These are phyloP conservation scores for Botryotinia convoluta DNA, from an alignment of 2,329 filamentous ascomycete genomes.

Conservation along the genomic window DNA sequence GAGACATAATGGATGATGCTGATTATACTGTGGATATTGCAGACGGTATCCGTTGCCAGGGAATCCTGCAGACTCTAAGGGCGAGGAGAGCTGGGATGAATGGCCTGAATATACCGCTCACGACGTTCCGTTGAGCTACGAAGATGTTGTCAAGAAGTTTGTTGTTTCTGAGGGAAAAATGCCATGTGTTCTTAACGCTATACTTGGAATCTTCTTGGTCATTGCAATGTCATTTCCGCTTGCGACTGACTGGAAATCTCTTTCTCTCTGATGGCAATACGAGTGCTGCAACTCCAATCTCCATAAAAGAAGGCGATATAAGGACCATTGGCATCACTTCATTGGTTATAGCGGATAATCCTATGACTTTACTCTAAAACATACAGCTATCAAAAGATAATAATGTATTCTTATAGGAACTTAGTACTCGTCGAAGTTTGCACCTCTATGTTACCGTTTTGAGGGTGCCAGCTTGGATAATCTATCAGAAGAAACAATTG, in stretches of 20 bases:
- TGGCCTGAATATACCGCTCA: background rate
- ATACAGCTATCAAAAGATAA: too few relatives aligned
- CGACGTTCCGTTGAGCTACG: background rate
- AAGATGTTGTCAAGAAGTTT: background rate
- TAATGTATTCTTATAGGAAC: too few relatives aligned
- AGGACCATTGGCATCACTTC: too few relatives aligned
- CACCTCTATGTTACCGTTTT: too few relatives aligned
- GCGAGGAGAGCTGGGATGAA: background rate
- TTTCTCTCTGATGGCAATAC: background rate
- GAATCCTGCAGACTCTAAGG: background rate
- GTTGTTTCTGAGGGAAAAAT: background rate
- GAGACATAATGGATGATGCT: background rate
- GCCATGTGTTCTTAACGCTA: background rate
- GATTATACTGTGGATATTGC: background rate
- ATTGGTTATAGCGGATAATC: too few relatives aligned
- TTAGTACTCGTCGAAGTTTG: too few relatives aligned
- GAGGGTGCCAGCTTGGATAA: too few relatives aligned
- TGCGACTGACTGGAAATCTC: background rate
- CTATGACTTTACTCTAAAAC: too few relatives aligned
- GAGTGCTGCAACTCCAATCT: too few relatives aligned
- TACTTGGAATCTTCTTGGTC: background rate
- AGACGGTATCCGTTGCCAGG: background rate
- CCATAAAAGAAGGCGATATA: too few relatives aligned
- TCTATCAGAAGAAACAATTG: too few relatives aligned
- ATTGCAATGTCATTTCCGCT: background rate